These are phyloP conservation scores for Exserohilum turcica DNA, from an alignment of 2,329 filamentous ascomycete species.

Conservation along the genomic window DNA sequence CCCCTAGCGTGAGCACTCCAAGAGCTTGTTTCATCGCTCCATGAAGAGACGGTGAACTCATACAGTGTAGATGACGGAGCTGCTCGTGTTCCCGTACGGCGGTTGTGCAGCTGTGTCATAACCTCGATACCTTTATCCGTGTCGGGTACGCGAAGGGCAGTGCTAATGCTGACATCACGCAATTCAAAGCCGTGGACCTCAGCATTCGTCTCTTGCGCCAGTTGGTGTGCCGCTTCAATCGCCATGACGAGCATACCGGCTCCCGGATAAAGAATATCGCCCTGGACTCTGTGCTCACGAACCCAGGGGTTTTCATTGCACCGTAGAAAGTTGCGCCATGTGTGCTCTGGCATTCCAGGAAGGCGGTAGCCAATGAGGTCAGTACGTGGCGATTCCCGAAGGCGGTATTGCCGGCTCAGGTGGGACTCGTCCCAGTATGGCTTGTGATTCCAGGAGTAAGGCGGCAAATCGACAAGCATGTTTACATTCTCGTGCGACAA, in stretches of 20 bases:
- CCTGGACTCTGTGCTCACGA: conserved; percentile 17
- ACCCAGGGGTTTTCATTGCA: conserved; percentile 19
- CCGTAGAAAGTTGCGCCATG: conserved; percentile 16
- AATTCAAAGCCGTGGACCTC: conserved; percentile 5
- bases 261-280: conserved; percentile 50
- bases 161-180: conserved; percentile 8
- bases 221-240: conserved; percentile 17
- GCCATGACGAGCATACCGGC: conserved; percentile 53
- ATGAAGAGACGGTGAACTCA: conserved; percentile 9
- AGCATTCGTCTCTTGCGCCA: conserved; percentile 1
- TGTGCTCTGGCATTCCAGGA: conserved; percentile 3
- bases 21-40: conserved; percentile 7
- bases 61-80: conserved; percentile 11
- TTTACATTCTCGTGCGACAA: not conserved
- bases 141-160: conserved; percentile 8
- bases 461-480: conserved; percentile 5
- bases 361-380: conserved; percentile 13
- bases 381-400: conserved; percentile 4
- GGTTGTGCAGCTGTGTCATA: conserved; percentile 12
- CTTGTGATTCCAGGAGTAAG: conserved; percentile 12
- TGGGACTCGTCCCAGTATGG: conserved; percentile 6
- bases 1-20: conserved; percentile 10
- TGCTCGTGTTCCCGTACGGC: conserved; percentile 8
- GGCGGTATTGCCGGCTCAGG: conserved; percentile 6
- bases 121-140: conserved; percentile 12